A percentile compares a stretch with the other conserved stretches of the same genome.
These are phyloP conservation scores for Plasmodium relictum DNA, from an alignment of 169 alveolate species.

Conservation along the genomic window DNA sequence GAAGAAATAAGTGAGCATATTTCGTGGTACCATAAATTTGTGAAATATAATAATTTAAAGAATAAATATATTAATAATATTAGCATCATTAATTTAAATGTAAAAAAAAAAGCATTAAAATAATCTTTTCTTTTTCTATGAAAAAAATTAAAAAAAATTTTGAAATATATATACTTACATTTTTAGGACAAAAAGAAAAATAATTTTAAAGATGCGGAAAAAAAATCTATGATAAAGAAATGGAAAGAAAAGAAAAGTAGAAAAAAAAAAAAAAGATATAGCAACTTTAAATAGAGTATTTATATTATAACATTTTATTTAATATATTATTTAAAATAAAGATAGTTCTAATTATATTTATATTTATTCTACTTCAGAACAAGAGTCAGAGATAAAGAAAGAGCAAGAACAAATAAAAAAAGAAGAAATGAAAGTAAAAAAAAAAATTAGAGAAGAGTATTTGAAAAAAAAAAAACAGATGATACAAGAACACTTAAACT, in stretches of 20 bases:
- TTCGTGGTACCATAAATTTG: slow-evolving; percentile 34
- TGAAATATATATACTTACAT: neutral
- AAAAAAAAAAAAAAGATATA: neutral
- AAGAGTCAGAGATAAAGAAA: slow-evolving; percentile 52
- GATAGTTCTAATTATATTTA: neutral
- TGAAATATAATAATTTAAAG: slow-evolving; percentile 27
- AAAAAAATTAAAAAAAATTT: neutral
- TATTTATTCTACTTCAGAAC: slow-evolving; percentile 15
- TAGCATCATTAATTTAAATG: slow-evolving; percentile 48
- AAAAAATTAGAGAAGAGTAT: slow-evolving; percentile 63
- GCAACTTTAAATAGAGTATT: neutral
- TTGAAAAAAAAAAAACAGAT: slow-evolving; percentile 13
- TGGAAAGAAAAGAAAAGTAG: slow-evolving; percentile 64
- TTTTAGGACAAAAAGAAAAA: slow-evolving; percentile 55
- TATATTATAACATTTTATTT: neutral
- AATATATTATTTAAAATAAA: too few species aligned
- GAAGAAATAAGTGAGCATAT: slow-evolving; percentile 49
- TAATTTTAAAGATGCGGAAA: slow-evolving; percentile 42
- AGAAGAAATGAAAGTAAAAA: slow-evolving; percentile 59
- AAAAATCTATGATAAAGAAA: slow-evolving; percentile 52
- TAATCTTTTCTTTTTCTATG: neutral
- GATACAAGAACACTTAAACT: slow-evolving; percentile 58
- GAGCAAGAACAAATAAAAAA: slow-evolving; percentile 39
- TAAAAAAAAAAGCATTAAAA: slow-evolving; percentile 14
- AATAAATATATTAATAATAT: slow-evolving; percentile 40